Evolutionary conservation across 371 early-diverging fungal genomes (phyloP).

Genomic region (Mucor plumbeus): DNA sequence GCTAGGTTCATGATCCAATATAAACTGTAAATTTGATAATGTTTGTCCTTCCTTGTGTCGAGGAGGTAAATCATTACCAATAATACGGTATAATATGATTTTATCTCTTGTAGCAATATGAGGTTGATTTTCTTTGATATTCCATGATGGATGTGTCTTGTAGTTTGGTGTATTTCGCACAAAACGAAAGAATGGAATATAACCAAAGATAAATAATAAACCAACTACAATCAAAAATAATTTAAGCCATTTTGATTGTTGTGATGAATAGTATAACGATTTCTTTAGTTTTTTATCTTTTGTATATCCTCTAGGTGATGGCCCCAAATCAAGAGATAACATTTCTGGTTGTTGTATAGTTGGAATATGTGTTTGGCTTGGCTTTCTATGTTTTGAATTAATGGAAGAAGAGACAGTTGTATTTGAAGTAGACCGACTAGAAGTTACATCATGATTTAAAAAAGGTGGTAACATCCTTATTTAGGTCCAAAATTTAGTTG

Average conservation of each 20-base stretch:
- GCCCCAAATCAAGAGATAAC: slow-evolving; percentile 28
- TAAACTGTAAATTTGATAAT: slow-evolving; percentile 68
- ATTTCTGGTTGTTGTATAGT: slow-evolving; percentile 15
- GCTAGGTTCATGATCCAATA: slow-evolving; percentile 67
- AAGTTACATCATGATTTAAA: slow-evolving; percentile 32
- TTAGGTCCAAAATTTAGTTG: slow-evolving; percentile 2
- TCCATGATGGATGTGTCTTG: slow-evolving; percentile 13
- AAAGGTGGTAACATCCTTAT: slow-evolving; percentile 32
- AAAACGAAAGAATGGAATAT: slow-evolving; percentile 26
- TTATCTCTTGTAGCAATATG: slow-evolving; percentile 43
- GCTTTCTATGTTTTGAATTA: slow-evolving; percentile 27
- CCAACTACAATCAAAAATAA: slow-evolving; percentile 16
- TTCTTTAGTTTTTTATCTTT: slow-evolving; percentile 22
- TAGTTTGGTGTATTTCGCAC: slow-evolving; percentile 8
- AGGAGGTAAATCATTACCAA: slow-evolving; percentile 77
- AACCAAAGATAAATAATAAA: slow-evolving; percentile 29
- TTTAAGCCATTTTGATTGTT: slow-evolving; percentile 27
- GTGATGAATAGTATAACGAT: slow-evolving; percentile 5
- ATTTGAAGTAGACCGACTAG: slow-evolving; percentile 19
- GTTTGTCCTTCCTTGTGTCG: slow-evolving; percentile 74
- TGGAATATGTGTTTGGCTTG: slow-evolving; percentile 21
- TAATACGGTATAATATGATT: slow-evolving; percentile 67
- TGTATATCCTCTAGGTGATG: slow-evolving; percentile 13
- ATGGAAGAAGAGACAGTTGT: slow-evolving; percentile 15
- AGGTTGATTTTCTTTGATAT: background rate